Evolutionary conservation across 108 stramenopile genomes (phyloP).

Genomic region (Fistulifera solaris): DNA sequence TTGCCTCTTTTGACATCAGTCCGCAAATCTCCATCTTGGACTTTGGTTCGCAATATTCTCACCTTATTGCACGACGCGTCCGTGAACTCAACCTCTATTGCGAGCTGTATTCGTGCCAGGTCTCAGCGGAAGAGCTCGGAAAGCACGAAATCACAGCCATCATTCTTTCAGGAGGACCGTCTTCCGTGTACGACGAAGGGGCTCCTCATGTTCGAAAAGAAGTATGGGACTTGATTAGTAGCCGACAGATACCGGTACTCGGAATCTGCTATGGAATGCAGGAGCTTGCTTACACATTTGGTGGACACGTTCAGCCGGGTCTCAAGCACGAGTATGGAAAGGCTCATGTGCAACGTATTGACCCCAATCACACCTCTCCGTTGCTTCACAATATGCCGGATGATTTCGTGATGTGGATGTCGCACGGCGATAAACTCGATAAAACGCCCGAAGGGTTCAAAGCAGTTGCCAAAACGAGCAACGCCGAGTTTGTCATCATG

Average conservation of each 20-base stretch:
- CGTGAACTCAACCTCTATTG: conserved; percentile 96
- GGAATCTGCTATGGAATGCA: conserved; percentile 99
- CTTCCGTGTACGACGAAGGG: conserved; percentile 89
- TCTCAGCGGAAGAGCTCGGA: conserved; percentile 66
- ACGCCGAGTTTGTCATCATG: conserved; percentile 90
- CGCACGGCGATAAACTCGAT: conserved; percentile 95
- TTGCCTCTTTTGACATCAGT: conserved; percentile 14
- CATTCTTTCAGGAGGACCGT: conserved; percentile 93
- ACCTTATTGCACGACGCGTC: conserved; percentile 96
- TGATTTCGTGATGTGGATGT: conserved; percentile 96
- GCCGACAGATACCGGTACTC: conserved; percentile 81
- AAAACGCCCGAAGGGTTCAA: conserved; percentile 87
- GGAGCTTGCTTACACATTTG: conserved; percentile 81
- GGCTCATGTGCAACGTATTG: conserved; percentile 62
- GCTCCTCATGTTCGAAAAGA: conserved; percentile 88
- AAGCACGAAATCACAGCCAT: conserved; percentile 81
- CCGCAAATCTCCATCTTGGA: conserved; percentile 97
- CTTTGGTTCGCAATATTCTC: conserved; percentile 98
- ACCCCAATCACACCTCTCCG: conserved; percentile 40
- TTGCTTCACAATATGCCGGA: conserved; percentile 80
- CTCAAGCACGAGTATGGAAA: conserved; percentile 94
- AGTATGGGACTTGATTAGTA: conserved; percentile 90
- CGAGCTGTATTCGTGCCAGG: conserved; percentile 92
- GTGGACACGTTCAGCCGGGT: conserved; percentile 87
- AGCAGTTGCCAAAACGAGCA: conserved; percentile 62